Percentiles rank a stretch among this genome's conserved stretches.
Conservation (phyloP, 495 filamentous ascomycete species). For the Trypethelium eluteriae region DNA sequence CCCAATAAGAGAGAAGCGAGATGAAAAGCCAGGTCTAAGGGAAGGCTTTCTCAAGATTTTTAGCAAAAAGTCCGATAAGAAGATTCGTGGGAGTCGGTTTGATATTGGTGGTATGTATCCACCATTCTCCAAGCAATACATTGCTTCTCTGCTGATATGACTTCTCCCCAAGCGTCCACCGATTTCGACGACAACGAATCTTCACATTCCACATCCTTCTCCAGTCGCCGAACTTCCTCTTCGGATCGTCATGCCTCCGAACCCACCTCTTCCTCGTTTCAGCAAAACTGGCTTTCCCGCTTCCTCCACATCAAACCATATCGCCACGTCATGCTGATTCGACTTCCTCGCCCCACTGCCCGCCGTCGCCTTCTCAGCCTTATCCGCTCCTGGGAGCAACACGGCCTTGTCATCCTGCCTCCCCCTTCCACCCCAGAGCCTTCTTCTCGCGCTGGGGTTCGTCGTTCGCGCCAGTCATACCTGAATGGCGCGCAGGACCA, state of each 20-base stretch:
- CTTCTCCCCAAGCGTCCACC: not conserved
- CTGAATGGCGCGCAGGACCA: not conserved
- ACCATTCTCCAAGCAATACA: not conserved
- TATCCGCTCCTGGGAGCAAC: slow-evolving; percentile 68
- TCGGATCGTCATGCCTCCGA: slow-evolving; percentile 14
- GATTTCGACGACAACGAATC: slow-evolving; percentile 8
- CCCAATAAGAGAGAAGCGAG: slow-evolving; percentile 28
- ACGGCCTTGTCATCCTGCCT: slow-evolving; percentile 67
- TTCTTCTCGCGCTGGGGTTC: slow-evolving; percentile 50
- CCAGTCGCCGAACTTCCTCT: slow-evolving; percentile 14
- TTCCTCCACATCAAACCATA: slow-evolving; percentile 86
- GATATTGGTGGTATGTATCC: slow-evolving; percentile 18
- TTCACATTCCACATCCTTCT: not conserved
- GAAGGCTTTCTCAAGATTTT: slow-evolving; percentile 25
- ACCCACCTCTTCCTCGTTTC: slow-evolving; percentile 3
- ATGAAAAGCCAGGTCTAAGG: slow-evolving; percentile 23
- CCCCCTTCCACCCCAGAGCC: slow-evolving; percentile 61
- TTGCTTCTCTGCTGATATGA: not conserved
- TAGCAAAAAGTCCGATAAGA: slow-evolving; percentile 22
- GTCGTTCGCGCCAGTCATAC: not conserved
- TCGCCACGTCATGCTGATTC: slow-evolving; percentile 63
- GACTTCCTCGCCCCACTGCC: slow-evolving; percentile 55
- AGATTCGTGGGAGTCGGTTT: slow-evolving; percentile 15
- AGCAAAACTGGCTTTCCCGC: slow-evolving; percentile 60
- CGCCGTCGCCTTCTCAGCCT: slow-evolving; percentile 66